Base-by-base conservation (phyloP, 2,329 filamentous ascomycete species). In the Fusarium sp. region DNA sequence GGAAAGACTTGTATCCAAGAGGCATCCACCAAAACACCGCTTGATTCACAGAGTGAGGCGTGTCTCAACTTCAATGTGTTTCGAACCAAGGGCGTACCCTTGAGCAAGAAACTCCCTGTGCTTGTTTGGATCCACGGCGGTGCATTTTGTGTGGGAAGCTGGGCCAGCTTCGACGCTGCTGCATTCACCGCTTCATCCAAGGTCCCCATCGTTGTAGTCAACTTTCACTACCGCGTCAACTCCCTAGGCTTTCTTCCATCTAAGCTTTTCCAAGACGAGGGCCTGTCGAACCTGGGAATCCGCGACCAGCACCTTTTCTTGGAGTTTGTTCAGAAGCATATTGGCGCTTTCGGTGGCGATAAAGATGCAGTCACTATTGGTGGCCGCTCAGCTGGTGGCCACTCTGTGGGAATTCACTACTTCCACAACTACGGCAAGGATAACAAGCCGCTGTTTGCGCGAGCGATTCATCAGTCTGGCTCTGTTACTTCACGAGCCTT, bases 331-430 rank as follows among this genome's bases (percentile, higher is more conserved):
- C 81, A 86, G 47, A 78, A 78, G 11, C 75, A 88, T 59, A 85
- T 88, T 50, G 67, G 74, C 3, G 72, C 78, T 3, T 88, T 89
- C 52, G 85, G 87, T 0, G 86, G 87, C 5, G 82, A 88, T 51
- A 79, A 80, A 0, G 65, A 72, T 3, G 79, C 82, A 9, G 83
- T 89, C 1, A 87, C 85, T 0, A 80, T 88, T 18, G 82, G 81
- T 57, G 87, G 87, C 0, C 83, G 86, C 60, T 84, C 82, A 11
- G 85, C 87, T 1, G 87, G 87, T 45, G 69, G 76, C 10, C 78
- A 80, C 56, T 79, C 78, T 0, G 76, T 78, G 0, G 78, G 77
- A 9, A 77, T 80, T 4, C 76, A 79, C 46, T 78, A 80, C 33
- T 79, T 79, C 33, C 77, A 80, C 48, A 80, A 78, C 39, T 80